Conservation (phyloP, 2,329 filamentous ascomycete genomes). For the Colletotrichum falcatum region DNA sequence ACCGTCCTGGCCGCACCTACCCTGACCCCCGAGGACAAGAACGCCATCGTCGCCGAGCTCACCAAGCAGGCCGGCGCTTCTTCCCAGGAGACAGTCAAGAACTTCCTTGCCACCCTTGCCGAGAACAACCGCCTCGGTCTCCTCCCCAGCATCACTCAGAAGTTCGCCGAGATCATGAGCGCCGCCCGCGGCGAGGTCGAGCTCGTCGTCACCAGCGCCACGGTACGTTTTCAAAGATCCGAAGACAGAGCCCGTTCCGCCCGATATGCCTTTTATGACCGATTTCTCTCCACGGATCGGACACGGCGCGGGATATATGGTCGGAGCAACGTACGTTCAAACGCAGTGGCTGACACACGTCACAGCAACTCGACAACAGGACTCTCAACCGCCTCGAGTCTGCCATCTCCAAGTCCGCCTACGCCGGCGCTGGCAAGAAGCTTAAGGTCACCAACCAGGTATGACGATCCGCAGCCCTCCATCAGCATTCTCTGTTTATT, state of each 20-base stretch:
- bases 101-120: conserved; percentile 90
- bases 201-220: conserved; percentile 89
- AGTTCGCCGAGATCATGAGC: conserved; percentile 89
- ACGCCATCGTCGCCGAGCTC: conserved; percentile 86
- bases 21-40: conserved; percentile 83
- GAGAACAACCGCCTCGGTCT: conserved; percentile 95
- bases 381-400: conserved; percentile 87
- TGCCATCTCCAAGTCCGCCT: conserved; percentile 89
- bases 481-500: neutral
- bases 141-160: conserved; percentile 84
- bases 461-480: conserved; percentile 46
- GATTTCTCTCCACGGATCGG: neutral
- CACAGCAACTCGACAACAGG: conserved; percentile 85
- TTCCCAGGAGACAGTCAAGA: conserved; percentile 88
- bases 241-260: neutral
- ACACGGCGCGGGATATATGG: neutral
- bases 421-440: conserved; percentile 93
- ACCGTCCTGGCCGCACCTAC: conserved; percentile 84
- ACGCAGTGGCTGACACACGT: conserved; percentile 43
- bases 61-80: conserved; percentile 80
- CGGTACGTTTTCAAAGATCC: conserved; percentile 68
- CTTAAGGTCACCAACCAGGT: conserved; percentile 96
- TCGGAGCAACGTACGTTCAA: neutral
- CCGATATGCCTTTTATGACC: neutral
- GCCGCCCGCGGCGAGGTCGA: conserved; percentile 94